Base-by-base conservation (phyloP, 139 green algal species). In the Coccomyxa sp. region DNA sequence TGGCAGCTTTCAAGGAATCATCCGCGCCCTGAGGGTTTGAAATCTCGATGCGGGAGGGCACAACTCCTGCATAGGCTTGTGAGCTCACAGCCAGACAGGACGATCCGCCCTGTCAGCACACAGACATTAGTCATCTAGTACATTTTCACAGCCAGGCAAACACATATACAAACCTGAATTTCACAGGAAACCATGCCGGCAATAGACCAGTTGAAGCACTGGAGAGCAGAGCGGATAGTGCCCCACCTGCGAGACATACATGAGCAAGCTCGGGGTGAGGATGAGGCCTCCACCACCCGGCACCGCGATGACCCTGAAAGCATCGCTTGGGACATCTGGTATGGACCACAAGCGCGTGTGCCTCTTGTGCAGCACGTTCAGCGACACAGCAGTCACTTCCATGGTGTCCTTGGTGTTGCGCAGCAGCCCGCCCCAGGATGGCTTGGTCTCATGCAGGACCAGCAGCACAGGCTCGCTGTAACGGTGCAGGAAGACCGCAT, bases 391-490 rank as follows among this genome's bases (percentile, higher is more conserved):
- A n/a, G 90, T 90, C 16, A 97, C 67, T 13, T 67, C 82, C 75
- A 92, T 95, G 0, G 93, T 97, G 91, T 98, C 95, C 74, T 94
- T 94, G 31, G 82, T 83, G 18, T 86, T 66, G 0, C 82, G 67
- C 60, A 89, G 88, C 30, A 87, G 82, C 31, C 92, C 96, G 0
- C 88, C 86, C 94, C 95, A 99, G 27, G 95, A 97, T 16, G 94
- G 93, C 38, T 93, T 85, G 0, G 79, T 81, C 57, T 99, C 95
- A 80, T 97, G 93, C 81, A 98, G 89, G 51, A 98, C 38, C 63
- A 97, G 86, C 85, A 98, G 86, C 83, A 96, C 92, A 0, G 96
- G 95, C 88, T 98, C 95, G 59, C 76, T 95, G 87, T 96, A 98
- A 25, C 95, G 94, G 81, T 98, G 93, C 67, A 98, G 90, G 81